Conservation (phyloP, 108 stramenopile genomes). For the Skeletonema marinoi region DNA sequence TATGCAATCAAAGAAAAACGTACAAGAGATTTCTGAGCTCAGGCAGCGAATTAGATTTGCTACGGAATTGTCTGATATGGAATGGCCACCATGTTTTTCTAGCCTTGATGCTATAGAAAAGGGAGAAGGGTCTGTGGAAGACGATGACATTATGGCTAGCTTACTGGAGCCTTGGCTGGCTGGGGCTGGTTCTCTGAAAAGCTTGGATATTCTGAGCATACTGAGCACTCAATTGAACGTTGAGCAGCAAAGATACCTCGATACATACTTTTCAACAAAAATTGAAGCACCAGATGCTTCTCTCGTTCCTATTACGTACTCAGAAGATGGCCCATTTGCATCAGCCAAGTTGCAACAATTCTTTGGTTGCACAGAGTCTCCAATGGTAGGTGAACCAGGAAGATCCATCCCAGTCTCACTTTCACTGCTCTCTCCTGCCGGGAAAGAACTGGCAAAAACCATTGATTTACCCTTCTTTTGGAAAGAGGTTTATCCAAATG, state of each 20-base stretch:
- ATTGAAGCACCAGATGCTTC: conserved; percentile 65
- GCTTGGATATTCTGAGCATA: conserved; percentile 47
- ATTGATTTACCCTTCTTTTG: conserved; percentile 68
- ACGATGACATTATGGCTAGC: conserved; percentile 28
- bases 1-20: conserved; percentile 40
- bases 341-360: conserved; percentile 73
- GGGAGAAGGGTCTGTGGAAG: conserved; percentile 19
- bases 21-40: conserved; percentile 37
- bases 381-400: conserved; percentile 43
- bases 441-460: conserved; percentile 58
- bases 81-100: conserved; percentile 50
- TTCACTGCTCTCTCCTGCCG: conserved; percentile 56
- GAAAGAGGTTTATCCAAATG: conserved; percentile 57
- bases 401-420: conserved; percentile 44
- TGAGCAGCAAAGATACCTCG: conserved; percentile 24
- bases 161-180: conserved; percentile 65
- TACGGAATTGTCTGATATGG: conserved; percentile 7
- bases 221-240: conserved; percentile 29
- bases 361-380: conserved; percentile 53
- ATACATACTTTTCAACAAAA: conserved; percentile 34
- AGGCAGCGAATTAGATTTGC: conserved; percentile 42
- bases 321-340: conserved; percentile 40
- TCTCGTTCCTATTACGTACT: conserved; percentile 50
- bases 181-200: conserved; percentile 47
- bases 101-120: conserved; percentile 37